phyloP scores from a whole-genome alignment of 192 early-diverging fungal genomes.

The Dispira simplex region DNA sequence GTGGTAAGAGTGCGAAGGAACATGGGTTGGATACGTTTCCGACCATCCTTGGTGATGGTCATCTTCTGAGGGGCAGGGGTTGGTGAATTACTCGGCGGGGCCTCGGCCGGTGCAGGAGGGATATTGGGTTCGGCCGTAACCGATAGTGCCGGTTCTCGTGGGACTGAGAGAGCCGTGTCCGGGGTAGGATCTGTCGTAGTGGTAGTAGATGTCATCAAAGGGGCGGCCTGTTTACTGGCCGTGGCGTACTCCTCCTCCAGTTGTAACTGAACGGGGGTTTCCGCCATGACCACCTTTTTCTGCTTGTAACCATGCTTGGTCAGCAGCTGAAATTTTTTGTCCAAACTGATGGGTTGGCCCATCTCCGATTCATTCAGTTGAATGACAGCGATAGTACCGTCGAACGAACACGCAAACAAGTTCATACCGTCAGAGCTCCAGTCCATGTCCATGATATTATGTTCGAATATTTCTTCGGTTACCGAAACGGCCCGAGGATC shows the following conservation, averaged over 20 bases:
- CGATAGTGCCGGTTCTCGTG: slow-evolving; percentile 12
- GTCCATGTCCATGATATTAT: slow-evolving; percentile 73
- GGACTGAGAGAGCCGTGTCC: slow-evolving; percentile 13
- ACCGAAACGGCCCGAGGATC: slow-evolving; percentile 53
- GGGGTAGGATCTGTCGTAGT: slow-evolving; percentile 14
- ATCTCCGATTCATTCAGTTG: slow-evolving; percentile 55
- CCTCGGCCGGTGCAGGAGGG: neutral
- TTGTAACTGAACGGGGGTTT: slow-evolving; percentile 43
- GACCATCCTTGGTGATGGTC: slow-evolving; percentile 51
- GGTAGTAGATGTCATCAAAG: slow-evolving; percentile 10
- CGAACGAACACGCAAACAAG: slow-evolving; percentile 81
- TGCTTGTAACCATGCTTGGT: slow-evolving; percentile 30
- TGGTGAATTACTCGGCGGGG: neutral
- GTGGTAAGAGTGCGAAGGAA: slow-evolving; percentile 25
- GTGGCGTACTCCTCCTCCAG: slow-evolving; percentile 36
- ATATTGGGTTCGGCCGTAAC: slow-evolving; percentile 3
- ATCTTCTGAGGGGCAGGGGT: slow-evolving; percentile 2
- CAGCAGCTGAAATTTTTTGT: slow-evolving; percentile 45
- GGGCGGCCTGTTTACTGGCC: slow-evolving; percentile 18
- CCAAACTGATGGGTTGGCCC: slow-evolving; percentile 36
- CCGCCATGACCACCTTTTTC: slow-evolving; percentile 30
- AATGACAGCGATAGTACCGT: slow-evolving; percentile 70
- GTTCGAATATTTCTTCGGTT: slow-evolving; percentile 56
- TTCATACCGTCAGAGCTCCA: slow-evolving; percentile 65
- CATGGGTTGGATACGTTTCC: slow-evolving; percentile 68